Percentiles rank a stretch among this genome's conserved stretches.
Evolutionary conservation across 441 rosid species (phyloP).

Genomic region (Adansonia gregorii): DNA sequence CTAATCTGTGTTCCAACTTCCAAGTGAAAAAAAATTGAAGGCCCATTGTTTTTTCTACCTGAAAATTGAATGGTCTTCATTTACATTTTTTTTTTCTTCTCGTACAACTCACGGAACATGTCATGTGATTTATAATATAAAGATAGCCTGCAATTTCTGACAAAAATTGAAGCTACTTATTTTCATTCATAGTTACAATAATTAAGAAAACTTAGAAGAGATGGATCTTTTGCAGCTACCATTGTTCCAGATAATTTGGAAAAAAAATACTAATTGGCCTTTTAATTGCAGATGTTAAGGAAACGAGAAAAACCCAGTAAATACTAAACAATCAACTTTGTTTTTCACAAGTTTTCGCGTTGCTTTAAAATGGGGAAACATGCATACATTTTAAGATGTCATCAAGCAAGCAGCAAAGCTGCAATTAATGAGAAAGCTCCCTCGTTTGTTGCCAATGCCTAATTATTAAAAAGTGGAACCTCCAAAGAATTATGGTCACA

Average conservation of each 20-base stretch:
- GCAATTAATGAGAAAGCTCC: conserved; percentile 1
- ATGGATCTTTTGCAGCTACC: background rate
- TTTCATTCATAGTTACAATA: background rate
- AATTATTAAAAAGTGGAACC: conserved; percentile 17
- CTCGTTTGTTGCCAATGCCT: background rate
- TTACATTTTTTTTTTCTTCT: background rate
- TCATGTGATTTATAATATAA: conserved; percentile 32
- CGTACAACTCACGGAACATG: conserved; percentile 17
- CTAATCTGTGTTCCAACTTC: conserved; percentile 19
- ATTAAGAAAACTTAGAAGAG: background rate
- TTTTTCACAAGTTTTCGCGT: background rate
- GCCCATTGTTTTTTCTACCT: background rate
- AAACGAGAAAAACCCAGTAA: background rate
- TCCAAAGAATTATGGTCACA: conserved; percentile 26
- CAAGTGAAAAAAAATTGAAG: background rate
- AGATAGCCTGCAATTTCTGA: background rate
- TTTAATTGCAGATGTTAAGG: background rate
- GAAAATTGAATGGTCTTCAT: background rate
- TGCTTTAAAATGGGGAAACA: conserved; percentile 2
- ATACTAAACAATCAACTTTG: background rate
- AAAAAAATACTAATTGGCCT: background rate
- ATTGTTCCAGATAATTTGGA: background rate
- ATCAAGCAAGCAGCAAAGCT: conserved; percentile 8
- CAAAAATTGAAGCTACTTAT: background rate
- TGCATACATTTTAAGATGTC: background rate